Conservation (phyloP, 139 green algal genomes). For the Micromonas commoda region DNA sequence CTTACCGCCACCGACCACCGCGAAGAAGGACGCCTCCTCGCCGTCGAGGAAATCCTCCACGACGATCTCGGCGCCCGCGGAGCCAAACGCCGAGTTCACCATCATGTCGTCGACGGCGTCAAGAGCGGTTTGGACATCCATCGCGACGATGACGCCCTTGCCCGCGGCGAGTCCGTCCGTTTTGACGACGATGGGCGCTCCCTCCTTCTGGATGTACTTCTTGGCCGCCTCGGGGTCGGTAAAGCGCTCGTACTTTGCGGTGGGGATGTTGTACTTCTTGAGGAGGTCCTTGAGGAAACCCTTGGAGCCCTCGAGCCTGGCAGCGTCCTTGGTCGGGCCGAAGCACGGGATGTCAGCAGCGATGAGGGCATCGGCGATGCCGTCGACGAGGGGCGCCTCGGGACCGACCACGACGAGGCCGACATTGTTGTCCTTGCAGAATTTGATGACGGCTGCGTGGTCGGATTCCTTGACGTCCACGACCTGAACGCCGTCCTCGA, state of each 20-base stretch:
- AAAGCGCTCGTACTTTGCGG: slow-evolving; percentile 77
- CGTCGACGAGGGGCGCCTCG: slow-evolving; percentile 86
- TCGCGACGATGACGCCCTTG: slow-evolving; percentile 88
- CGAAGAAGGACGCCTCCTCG: slow-evolving; percentile 96
- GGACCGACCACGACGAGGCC: slow-evolving; percentile 80
- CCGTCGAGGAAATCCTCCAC: slow-evolving; percentile 93
- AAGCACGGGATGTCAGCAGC: slow-evolving; percentile 71
- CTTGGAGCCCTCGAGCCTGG: slow-evolving; percentile 91
- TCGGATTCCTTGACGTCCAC: slow-evolving; percentile 1
- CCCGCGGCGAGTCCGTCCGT: slow-evolving; percentile 85
- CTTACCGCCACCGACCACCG: slow-evolving; percentile 77
- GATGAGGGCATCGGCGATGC: slow-evolving; percentile 73
- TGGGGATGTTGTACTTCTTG: slow-evolving; percentile 88
- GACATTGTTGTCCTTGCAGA: slow-evolving; percentile 66
- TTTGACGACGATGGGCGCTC: slow-evolving; percentile 94
- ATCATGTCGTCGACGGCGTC: slow-evolving; percentile 86
- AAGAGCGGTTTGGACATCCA: slow-evolving; percentile 63
- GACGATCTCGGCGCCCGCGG: slow-evolving; percentile 69
- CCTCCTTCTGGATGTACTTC: slow-evolving; percentile 62
- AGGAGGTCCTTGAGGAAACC: slow-evolving; percentile 92
- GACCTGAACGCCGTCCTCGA: slow-evolving; percentile 38
- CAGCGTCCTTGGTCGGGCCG: slow-evolving; percentile 72
- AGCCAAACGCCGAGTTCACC: slow-evolving; percentile 64
- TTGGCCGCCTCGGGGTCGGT: slow-evolving; percentile 57
- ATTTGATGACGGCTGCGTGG: slow-evolving; percentile 43